Evolutionary conservation across 2,329 filamentous ascomycete genomes (phyloP).

Genomic region (Leptosphaerulina australis): DNA sequence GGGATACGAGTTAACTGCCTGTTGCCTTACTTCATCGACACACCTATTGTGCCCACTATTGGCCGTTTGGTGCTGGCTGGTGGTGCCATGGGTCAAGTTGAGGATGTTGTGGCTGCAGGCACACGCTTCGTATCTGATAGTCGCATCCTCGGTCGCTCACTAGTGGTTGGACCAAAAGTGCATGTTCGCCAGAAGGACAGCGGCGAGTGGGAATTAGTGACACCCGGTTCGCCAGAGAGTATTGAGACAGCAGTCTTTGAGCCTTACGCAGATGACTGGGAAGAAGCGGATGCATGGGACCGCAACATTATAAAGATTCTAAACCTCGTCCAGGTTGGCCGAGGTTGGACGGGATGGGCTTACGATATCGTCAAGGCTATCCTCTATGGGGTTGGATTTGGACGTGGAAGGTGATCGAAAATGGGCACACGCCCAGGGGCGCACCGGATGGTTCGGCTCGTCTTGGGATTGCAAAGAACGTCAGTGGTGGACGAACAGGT

Average conservation of each 20-base stretch:
- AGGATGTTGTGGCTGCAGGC: constrained; percentile 68
- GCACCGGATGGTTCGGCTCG: constrained; percentile 10
- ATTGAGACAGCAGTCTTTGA: constrained; percentile 63
- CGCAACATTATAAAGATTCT: constrained; percentile 60
- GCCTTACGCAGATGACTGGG: constrained; percentile 64
- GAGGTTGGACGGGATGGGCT: constrained; percentile 62
- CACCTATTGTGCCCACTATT: constrained; percentile 59
- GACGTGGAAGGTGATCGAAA: constrained; percentile 15
- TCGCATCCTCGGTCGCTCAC: constrained; percentile 61
- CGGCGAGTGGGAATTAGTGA: constrained; percentile 40
- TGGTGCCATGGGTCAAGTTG: constrained; percentile 57
- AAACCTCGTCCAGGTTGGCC: constrained; percentile 56
- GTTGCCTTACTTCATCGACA: constrained; percentile 71
- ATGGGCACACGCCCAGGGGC: constrained; percentile 9
- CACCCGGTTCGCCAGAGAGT: constrained; percentile 35
- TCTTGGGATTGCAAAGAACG: background rate
- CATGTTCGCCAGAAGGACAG: constrained; percentile 52
- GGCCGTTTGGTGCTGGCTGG: constrained; percentile 64
- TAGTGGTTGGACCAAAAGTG: constrained; percentile 64
- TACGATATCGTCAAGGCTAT: constrained; percentile 47
- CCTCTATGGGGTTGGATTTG: constrained; percentile 33
- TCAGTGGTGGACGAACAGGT: background rate
- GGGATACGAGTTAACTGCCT: constrained; percentile 69
- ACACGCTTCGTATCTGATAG: constrained; percentile 67
- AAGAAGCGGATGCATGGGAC: constrained; percentile 62